Evolutionary conservation across 768 basidiomycete species (phyloP).

Genomic region (Macrocybe gigantea): DNA sequence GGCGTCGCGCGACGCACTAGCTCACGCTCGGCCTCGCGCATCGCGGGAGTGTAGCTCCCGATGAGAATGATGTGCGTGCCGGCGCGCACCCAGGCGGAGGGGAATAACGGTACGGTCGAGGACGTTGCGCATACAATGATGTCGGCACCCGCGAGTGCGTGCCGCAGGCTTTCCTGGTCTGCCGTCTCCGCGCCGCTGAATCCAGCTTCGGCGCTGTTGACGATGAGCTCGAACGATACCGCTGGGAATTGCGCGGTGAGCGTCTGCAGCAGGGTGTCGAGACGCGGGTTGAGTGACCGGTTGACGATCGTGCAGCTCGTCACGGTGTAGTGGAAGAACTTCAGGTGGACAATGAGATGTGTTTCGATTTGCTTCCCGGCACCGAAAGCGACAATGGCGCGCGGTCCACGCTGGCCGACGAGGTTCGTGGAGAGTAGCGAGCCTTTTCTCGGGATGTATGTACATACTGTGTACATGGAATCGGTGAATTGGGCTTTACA

Average conservation of each 20-base stretch:
- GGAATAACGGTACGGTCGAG: constrained; percentile 64
- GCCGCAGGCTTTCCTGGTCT: constrained; percentile 14
- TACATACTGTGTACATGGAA: not conserved
- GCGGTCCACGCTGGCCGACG: constrained; percentile 35
- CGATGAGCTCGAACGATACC: constrained; percentile 17
- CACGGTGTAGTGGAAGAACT: constrained; percentile 46
- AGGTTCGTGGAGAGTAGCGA: constrained; percentile 63
- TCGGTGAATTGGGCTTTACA: constrained; percentile 5
- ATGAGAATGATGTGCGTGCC: constrained; percentile 71
- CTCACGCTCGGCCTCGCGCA: constrained; percentile 67
- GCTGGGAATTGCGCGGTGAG: constrained; percentile 18
- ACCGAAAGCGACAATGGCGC: constrained; percentile 57
- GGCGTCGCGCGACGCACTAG: constrained; percentile 48
- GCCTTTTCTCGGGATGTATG: constrained; percentile 30
- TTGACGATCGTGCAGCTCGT: constrained; percentile 54
- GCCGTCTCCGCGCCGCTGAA: constrained; percentile 5
- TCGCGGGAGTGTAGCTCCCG: constrained; percentile 76
- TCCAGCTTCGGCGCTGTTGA: constrained; percentile 1
- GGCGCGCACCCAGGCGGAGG: constrained; percentile 51
- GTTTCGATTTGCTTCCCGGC: constrained; percentile 66
- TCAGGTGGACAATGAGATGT: constrained; percentile 59
- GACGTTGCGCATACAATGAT: constrained; percentile 78
- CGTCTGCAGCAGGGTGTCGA: constrained; percentile 26
- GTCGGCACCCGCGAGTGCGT: constrained; percentile 34
- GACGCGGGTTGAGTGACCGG: constrained; percentile 47